These are phyloP conservation scores for Fusarium sp. DNA, from an alignment of 2,329 filamentous ascomycete species.

Conservation along the genomic window DNA sequence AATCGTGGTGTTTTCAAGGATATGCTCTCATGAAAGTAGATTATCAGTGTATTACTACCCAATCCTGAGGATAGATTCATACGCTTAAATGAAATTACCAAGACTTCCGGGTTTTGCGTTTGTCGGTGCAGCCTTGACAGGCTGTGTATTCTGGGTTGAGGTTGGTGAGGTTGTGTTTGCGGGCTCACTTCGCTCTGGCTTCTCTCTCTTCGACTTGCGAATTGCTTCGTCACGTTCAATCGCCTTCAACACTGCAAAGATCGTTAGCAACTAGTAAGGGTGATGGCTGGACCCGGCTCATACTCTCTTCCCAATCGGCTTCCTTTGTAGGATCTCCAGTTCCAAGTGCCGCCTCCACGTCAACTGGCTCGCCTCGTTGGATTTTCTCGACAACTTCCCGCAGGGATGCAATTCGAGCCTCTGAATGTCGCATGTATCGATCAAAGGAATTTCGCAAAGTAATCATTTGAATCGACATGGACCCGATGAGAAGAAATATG, in stretches of 20 bases:
- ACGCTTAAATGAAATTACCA: conserved; percentile 61
- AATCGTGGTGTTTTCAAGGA: conserved; percentile 61
- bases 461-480: conserved; percentile 94
- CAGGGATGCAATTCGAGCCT: conserved; percentile 79
- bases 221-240: conserved; percentile 70
- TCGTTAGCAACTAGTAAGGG: conserved; percentile 15
- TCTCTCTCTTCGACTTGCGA: conserved; percentile 56
- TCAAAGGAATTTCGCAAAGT: conserved; percentile 78
- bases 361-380: conserved; percentile 77
- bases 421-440: conserved; percentile 77
- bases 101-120: conserved; percentile 46
- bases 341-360: conserved; percentile 84
- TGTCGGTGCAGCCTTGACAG: conserved; percentile 36
- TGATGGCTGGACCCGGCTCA: conserved; percentile 33
- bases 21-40: conserved; percentile 61
- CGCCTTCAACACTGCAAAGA: conserved; percentile 67
- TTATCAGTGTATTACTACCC: conserved; percentile 32
- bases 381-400: conserved; percentile 78
- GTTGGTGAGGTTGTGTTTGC: conserved; percentile 11
- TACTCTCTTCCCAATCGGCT: conserved; percentile 87
- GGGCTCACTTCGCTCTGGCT: conserved; percentile 45
- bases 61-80: conserved; percentile 18
- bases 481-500: conserved; percentile 88
- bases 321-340: conserved; percentile 80
- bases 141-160: conserved; percentile 11